A percentile compares a stretch with the other conserved stretches of the same genome.
These are phyloP conservation scores for Plectranthus barbatus DNA, from an alignment of 257 asterid genomes.

Conservation along the genomic window DNA sequence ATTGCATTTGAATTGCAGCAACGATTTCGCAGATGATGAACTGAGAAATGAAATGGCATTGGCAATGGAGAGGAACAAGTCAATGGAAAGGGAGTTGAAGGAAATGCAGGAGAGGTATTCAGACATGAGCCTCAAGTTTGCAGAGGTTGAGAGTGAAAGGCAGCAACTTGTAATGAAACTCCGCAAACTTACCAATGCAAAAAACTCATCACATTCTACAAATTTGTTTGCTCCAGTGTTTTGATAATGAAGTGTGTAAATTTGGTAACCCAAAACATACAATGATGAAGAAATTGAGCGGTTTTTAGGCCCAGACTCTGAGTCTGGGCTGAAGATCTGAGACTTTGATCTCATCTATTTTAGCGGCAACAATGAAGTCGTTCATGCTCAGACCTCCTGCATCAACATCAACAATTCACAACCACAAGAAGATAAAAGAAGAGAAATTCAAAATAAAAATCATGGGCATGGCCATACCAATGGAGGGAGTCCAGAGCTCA, in stretches of 20 bases:
- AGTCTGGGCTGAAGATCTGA: constrained; percentile 76
- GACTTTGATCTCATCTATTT: constrained; percentile 64
- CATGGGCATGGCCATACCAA: constrained; percentile 34
- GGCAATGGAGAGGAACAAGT: constrained; percentile 40
- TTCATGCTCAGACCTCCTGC: constrained; percentile 86
- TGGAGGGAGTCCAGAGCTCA: constrained; percentile 54
- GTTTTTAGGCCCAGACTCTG: constrained; percentile 67
- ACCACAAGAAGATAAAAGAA: background rate
- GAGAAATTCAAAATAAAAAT: background rate
- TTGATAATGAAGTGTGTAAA: background rate
- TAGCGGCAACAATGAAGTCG: constrained; percentile 86
- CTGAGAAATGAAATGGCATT: constrained; percentile 22
- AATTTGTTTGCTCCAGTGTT: background rate
- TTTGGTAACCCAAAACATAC: no score
- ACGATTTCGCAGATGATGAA: background rate
- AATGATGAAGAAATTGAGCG: no score
- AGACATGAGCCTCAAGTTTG: constrained; percentile 85
- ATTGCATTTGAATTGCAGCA: constrained; percentile 11
- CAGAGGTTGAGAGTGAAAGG: constrained; percentile 94
- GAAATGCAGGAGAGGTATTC: constrained; percentile 91
- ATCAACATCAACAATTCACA: background rate
- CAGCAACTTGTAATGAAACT: constrained; percentile 79
- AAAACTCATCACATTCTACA: constrained; percentile 16
- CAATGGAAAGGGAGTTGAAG: constrained; percentile 63
- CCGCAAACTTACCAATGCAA: constrained; percentile 53